Conservation (phyloP, 2,329 filamentous ascomycete genomes). For the Phyllachora maydis region DNA sequence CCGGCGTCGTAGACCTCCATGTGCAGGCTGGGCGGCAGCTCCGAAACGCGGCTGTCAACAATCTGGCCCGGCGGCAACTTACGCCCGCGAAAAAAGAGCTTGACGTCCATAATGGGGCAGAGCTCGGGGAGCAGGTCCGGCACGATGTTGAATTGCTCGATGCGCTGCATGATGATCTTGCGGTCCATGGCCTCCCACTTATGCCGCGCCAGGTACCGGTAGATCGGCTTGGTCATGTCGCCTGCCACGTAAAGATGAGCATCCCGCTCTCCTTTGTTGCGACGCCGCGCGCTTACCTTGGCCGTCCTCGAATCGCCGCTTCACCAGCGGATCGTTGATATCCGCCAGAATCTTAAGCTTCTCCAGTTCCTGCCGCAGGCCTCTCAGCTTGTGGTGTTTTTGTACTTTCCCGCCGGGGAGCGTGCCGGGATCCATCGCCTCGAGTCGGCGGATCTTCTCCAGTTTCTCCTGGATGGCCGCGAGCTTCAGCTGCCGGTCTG, state of each 20-base stretch:
- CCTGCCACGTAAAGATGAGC: slow-evolving; percentile 28
- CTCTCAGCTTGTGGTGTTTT: slow-evolving; percentile 46
- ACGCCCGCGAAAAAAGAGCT: slow-evolving; percentile 55
- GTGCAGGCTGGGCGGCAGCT: slow-evolving; percentile 51
- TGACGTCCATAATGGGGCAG: slow-evolving; percentile 59
- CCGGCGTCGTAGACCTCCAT: slow-evolving; percentile 75
- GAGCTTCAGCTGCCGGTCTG: slow-evolving; percentile 67
- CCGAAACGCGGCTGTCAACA: slow-evolving; percentile 54
- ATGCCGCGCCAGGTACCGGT: slow-evolving; percentile 67
- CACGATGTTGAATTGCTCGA: slow-evolving; percentile 68
- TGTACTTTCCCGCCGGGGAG: slow-evolving; percentile 39
- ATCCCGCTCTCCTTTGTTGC: slow-evolving; percentile 2
- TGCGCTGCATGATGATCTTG: slow-evolving; percentile 63
- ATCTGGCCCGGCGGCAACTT: slow-evolving; percentile 59
- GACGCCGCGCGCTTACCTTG: slow-evolving; percentile 34
- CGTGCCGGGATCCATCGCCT: slow-evolving; percentile 32
- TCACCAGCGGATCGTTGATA: slow-evolving; percentile 85
- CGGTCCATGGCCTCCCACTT: slow-evolving; percentile 79
- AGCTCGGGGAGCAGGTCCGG: slow-evolving; percentile 74
- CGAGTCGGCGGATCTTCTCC: slow-evolving; percentile 45
- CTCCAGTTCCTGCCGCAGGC: slow-evolving; percentile 54
- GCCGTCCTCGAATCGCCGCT: slow-evolving; percentile 86
- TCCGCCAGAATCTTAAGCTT: slow-evolving; percentile 75
- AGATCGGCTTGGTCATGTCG: slow-evolving; percentile 92
- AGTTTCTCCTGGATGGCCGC: slow-evolving; percentile 46